Evolutionary conservation across 495 filamentous ascomycete species (phyloP), one percentile per base, ranked within the genome.

Genomic region (Delitschia confertaspora): DNA sequence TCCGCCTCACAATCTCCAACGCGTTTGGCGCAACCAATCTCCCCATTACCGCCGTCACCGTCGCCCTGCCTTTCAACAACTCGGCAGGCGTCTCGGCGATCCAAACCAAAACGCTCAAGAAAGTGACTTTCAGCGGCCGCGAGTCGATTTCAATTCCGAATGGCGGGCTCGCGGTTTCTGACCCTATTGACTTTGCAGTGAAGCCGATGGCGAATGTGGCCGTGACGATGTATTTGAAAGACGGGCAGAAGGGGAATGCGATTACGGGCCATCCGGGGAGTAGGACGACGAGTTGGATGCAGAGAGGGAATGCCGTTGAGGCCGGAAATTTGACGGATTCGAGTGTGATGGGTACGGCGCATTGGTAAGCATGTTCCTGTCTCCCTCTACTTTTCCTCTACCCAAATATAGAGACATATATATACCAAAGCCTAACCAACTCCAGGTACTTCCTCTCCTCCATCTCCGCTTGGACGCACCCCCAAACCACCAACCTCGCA

Each of bases 231-330:
- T 84, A 80, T 60, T 68, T 75, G 5, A 59, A 66, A 23, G 33
- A 64, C 10, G 80, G 80, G 4, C 79, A 82, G 53, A 55, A 60
- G 4, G 68, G 70, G 1, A 71, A 61, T 32, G 67, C 60, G 38
- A 76, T 85, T 31, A 83, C 81, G 0, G 68, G 66, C 0, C 82
- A 86, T 42, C 80, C 80, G 0, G 79, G 80, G 6, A 79, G 75
- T 50, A 69, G 81, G n/a, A 81, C 80, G 1, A 76, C 73, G 0
- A 74, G 70, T 3, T 81, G 67, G 62, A 67, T 78, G 58, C 53
- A 54, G 0, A 47, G 51, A 2, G 82, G 80, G 2, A 74, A 84
- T 56, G 60, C 66, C 9, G 68, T 47, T n/a, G 13, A 8, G 4
- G 16, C 38, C n/a, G n/a, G n/a, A n/a, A n/a, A n/a, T n/a, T n/a